Percentiles rank a stretch among this genome's conserved stretches.
Conservation (phyloP, 2,329 filamentous ascomycete species). For the Aspergillus hortae region DNA sequence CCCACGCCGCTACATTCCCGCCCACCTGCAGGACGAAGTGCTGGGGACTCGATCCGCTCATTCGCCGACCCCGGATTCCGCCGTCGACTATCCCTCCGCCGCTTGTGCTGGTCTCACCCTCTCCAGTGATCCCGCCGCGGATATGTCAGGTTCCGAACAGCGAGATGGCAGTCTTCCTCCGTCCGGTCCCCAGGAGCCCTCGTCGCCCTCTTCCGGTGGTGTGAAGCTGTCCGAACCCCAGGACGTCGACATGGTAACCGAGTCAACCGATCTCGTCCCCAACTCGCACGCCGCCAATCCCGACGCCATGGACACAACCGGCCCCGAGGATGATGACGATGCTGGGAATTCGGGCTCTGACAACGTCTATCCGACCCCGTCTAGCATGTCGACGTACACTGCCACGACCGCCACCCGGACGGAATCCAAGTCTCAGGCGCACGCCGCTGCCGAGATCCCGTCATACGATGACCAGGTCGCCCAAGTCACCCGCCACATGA, state of each 20-base stretch:
- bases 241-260: slow-evolving; percentile 23
- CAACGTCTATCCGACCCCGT: slow-evolving; percentile 35
- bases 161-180: slow-evolving; percentile 20
- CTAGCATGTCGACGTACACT: slow-evolving; percentile 36
- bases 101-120: slow-evolving; percentile 52
- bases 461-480: slow-evolving; percentile 69
- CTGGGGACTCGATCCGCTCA: slow-evolving; percentile 31
- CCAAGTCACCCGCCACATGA: slow-evolving; percentile 60
- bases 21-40: slow-evolving; percentile 55
- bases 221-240: slow-evolving; percentile 35
- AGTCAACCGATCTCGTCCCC: slow-evolving; percentile 11
- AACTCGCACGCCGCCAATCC: slow-evolving; percentile 27
- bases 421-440: slow-evolving; percentile 20
- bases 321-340: slow-evolving; percentile 31
- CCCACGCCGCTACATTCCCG: slow-evolving; percentile 49
- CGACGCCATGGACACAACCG: slow-evolving; percentile 39
- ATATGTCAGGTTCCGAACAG: slow-evolving; percentile 42
- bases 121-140: slow-evolving; percentile 42
- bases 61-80: slow-evolving; percentile 31
- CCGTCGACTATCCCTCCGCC: slow-evolving; percentile 46
- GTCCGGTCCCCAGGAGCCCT: slow-evolving; percentile 18
- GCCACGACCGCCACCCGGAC: slow-evolving; percentile 26
- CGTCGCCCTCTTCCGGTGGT: slow-evolving; percentile 29
- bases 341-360: slow-evolving; percentile 29
- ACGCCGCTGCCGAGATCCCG: slow-evolving; percentile 30